A percentile compares a stretch with the other conserved stretches of the same genome.
Evolutionary conservation across 192 early-diverging fungal genomes (phyloP).

Genomic region (Umbelopsis sp.): DNA sequence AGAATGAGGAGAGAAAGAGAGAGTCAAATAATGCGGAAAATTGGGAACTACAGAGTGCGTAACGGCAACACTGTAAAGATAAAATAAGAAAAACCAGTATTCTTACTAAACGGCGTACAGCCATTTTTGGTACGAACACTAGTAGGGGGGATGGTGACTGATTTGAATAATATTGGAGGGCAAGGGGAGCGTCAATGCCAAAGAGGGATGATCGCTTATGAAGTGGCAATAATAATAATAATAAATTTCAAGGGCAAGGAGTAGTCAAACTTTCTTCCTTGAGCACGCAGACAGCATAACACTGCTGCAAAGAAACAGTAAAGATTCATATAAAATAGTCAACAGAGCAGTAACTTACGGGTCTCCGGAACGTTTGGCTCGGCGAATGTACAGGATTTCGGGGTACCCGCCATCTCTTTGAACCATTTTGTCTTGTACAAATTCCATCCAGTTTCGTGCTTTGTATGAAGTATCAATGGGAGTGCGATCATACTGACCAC

Average conservation of each 20-base stretch:
- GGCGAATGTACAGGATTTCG: conserved; percentile 33
- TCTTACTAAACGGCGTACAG: background rate
- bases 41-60: background rate
- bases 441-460: conserved; percentile 17
- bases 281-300: background rate
- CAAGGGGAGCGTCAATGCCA: background rate
- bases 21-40: background rate
- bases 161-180: background rate
- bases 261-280: background rate
- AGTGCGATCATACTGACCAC: conserved; percentile 6
- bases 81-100: conserved; percentile 18
- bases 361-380: conserved; percentile 30
- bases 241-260: conserved; percentile 11
- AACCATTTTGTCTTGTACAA: conserved; percentile 23
- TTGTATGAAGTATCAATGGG: conserved; percentile 1
- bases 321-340: background rate
- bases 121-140: background rate
- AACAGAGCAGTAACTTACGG: conserved; percentile 23
- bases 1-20: background rate
- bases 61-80: background rate
- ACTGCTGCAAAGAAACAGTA: background rate
- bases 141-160: background rate
- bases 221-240: conserved; percentile 6
- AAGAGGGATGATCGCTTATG: background rate
- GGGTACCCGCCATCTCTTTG: conserved; percentile 21